A percentile compares a stretch with the other conserved stretches of the same genome.
Conservation (phyloP, 768 basidiomycete genomes). For the Calocybe indica region DNA sequence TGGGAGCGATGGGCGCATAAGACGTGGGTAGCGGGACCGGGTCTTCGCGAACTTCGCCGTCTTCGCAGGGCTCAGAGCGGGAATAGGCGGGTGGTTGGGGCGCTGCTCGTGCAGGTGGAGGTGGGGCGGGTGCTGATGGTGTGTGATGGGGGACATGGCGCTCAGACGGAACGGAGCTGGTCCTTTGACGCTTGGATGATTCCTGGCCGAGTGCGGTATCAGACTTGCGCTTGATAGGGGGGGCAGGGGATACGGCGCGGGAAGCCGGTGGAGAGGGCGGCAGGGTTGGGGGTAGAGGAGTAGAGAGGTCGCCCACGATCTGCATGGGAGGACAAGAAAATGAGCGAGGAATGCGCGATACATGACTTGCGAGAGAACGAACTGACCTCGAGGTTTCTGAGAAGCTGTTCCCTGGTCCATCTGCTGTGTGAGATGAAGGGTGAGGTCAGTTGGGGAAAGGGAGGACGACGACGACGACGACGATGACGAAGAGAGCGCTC, state of each 20-base stretch:
- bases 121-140: constrained; percentile 19
- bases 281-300: constrained; percentile 38
- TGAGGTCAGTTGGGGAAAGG: constrained; percentile 8
- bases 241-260: constrained; percentile 40
- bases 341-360: background rate
- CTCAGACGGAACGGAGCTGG: constrained; percentile 20
- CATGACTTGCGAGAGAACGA: background rate
- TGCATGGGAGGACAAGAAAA: constrained; percentile 15
- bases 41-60: constrained; percentile 51
- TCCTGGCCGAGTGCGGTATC: constrained; percentile 32
- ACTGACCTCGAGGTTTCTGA: constrained; percentile 39
- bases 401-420: constrained; percentile 46
- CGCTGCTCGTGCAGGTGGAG: constrained; percentile 17
- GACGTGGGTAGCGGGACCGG: constrained; percentile 18
- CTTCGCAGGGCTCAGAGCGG: constrained; percentile 43
- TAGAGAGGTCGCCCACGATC: constrained; percentile 35
- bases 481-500: too few species aligned
- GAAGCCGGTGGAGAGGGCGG: constrained; percentile 49
- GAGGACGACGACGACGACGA: constrained; percentile 11
- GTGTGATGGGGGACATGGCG: constrained; percentile 15
- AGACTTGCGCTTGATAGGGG: constrained; percentile 43
- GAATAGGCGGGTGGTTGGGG: constrained; percentile 12
- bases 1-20: constrained; percentile 15
- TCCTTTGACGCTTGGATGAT: constrained; percentile 40
- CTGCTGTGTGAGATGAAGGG: constrained; percentile 28